These are phyloP conservation scores for Kluyveromyces nonfermentans DNA, from an alignment of 805 yeast species.

Conservation along the genomic window DNA sequence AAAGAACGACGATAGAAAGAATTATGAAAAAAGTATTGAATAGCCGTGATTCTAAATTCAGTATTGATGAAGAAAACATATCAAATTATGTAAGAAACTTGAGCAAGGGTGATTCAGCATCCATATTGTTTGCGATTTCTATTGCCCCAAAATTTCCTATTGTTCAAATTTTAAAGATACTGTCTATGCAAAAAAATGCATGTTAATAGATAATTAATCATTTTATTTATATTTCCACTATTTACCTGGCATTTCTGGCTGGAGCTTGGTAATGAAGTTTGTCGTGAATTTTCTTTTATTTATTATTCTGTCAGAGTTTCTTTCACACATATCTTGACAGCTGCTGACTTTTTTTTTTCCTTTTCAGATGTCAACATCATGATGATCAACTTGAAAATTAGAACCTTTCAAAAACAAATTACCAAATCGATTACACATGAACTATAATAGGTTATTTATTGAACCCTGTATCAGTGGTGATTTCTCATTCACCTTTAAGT, in stretches of 20 bases:
- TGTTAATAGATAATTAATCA: background rate
- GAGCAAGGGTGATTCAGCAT: constrained; percentile 23
- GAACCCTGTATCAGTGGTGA: background rate
- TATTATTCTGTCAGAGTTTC: no score
- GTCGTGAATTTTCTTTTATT: no score
- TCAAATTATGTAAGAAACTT: constrained; percentile 7
- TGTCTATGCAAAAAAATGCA: background rate
- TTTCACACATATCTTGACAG: no score
- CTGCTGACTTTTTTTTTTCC: no score
- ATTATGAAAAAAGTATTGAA: constrained; percentile 4
- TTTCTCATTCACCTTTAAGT: background rate
- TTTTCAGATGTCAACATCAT: no score
- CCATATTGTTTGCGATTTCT: constrained; percentile 19
- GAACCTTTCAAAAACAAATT: no score
- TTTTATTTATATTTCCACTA: no score
- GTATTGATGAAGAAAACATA: constrained; percentile 2
- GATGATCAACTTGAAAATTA: no score
- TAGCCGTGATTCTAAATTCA: background rate
- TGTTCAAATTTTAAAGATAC: constrained; percentile 1
- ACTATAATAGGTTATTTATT: background rate
- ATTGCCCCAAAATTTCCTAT: constrained; percentile 26
- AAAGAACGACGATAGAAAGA: constrained; percentile 11
- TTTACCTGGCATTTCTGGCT: no score
- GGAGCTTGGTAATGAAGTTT: no score
- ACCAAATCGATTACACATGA: no score